These are phyloP conservation scores for Malassezia globosa DNA, from an alignment of 1,284 basidiomycete species.

Conservation along the genomic window DNA sequence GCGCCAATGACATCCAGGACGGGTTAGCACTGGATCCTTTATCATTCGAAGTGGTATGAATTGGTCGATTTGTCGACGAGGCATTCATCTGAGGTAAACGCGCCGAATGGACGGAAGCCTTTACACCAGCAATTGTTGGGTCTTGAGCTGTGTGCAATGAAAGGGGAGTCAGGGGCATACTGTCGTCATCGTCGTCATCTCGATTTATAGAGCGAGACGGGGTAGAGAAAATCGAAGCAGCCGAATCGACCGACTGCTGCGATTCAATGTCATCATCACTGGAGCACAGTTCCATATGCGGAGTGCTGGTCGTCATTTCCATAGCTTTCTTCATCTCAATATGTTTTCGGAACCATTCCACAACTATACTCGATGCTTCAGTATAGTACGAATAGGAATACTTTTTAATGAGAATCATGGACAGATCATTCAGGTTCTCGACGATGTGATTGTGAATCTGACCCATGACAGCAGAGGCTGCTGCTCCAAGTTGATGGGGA, in stretches of 20 bases:
- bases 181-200: constrained; percentile 41
- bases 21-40: not conserved
- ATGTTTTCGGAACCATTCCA: constrained; percentile 64
- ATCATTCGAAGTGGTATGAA: not conserved
- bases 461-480: not conserved
- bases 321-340: constrained; percentile 17
- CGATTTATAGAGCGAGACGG: constrained; percentile 39
- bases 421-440: constrained; percentile 74
- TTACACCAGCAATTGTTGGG: not conserved
- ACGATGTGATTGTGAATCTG: constrained; percentile 56
- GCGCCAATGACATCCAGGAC: constrained; percentile 6
- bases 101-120: not conserved
- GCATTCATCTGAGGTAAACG: not conserved
- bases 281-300: constrained; percentile 17
- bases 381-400: constrained; percentile 91
- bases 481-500: constrained; percentile 15
- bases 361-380: constrained; percentile 77
- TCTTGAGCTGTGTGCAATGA: constrained; percentile 42
- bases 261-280: constrained; percentile 33
- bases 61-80: not conserved
- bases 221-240: constrained; percentile 37
- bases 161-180: constrained; percentile 44
- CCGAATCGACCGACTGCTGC: constrained; percentile 30
- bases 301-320: constrained; percentile 9
- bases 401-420: constrained; percentile 88